Evolutionary conservation across 208 protist species (phyloP), one percentile per base, ranked within the genome.

Genomic region (Endotrypanum monterogeii): DNA sequence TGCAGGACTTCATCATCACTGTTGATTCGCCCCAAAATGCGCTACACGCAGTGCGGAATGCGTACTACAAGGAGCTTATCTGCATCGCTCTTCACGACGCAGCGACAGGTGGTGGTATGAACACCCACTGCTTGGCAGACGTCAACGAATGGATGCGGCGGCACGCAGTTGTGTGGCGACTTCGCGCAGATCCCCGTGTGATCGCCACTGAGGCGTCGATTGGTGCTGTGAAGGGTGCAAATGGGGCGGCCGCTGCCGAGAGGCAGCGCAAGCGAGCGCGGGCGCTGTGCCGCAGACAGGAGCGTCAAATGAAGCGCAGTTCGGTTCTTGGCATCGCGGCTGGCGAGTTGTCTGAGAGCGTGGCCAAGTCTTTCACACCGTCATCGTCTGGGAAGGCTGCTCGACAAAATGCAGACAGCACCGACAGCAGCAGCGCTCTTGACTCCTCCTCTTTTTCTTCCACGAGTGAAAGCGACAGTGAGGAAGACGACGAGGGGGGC

Each of bases 1-100:
- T 95, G 58, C 92, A 97, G 76, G 92, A 97, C 65, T 97, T 97
- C 67, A 87, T 97, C 68, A 83, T 97, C 50, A 75, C 79, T 0
- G 86, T 94, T n/a, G 92, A 97, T 57, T 92, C 90, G 0, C 67
- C 80, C 52, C 65, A 83, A 39, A 97, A 97, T 71, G 90, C 90
- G 9, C 67, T 89, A 41, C 82, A 83, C 20, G 90, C 90, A 11
- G 83, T 95, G 39, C 78, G 85, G 6, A 58, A 80, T 25, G 92
- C 92, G 3, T 93, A 94, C 85, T 95, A 92, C 81, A 85, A 85
- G 62, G 89, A 97, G 73, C 86, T 97, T 6, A 67, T 90, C 35
- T 97, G 93, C 74, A 90, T 94, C 51, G 92, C 92, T 8, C 76
- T 93, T 37, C 83, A 89, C 71, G 83, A 96, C 66, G 11, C 35